A percentile compares a stretch with the other conserved stretches of the same genome.
These are phyloP conservation scores for Obba rivulosa DNA, from an alignment of 768 basidiomycete species.

Conservation along the genomic window DNA sequence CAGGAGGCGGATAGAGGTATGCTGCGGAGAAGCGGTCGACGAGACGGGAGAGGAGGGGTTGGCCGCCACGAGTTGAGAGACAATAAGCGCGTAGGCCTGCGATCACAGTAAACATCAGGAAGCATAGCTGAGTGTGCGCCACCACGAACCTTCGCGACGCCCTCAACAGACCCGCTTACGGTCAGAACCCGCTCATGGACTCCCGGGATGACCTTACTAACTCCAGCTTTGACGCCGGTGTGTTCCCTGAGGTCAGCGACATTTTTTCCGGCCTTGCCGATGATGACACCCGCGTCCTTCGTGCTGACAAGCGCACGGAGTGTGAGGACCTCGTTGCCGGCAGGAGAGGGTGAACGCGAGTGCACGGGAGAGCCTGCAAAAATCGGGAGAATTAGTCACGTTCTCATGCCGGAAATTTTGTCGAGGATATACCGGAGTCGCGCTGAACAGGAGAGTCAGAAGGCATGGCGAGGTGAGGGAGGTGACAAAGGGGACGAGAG, in stretches of 20 bases:
- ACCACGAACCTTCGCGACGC: slow-evolving; percentile 75
- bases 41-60: slow-evolving; percentile 71
- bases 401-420: slow-evolving; percentile 11
- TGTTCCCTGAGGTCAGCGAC: slow-evolving; percentile 95
- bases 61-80: slow-evolving; percentile 82
- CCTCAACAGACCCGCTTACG: slow-evolving; percentile 87
- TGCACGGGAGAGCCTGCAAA: slow-evolving; percentile 51
- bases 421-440: slow-evolving; percentile 44
- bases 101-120: background rate
- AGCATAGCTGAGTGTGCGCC: background rate
- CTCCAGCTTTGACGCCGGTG: slow-evolving; percentile 96
- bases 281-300: slow-evolving; percentile 96
- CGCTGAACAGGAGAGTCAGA: slow-evolving; percentile 52
- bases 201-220: slow-evolving; percentile 96
- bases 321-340: slow-evolving; percentile 71
- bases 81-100: slow-evolving; percentile 93
- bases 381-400: slow-evolving; percentile 11
- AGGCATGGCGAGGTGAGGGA: slow-evolving; percentile 47
- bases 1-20: slow-evolving; percentile 89
- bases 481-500: slow-evolving; percentile 26
- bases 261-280: slow-evolving; percentile 95
- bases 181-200: slow-evolving; percentile 97
- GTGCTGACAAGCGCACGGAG: slow-evolving; percentile 94
- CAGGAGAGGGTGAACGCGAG: slow-evolving; percentile 74
- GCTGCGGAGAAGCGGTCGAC: slow-evolving; percentile 49